Evolutionary conservation across 768 basidiomycete genomes (phyloP).

Genomic region (Pisolithus marmoratus): DNA sequence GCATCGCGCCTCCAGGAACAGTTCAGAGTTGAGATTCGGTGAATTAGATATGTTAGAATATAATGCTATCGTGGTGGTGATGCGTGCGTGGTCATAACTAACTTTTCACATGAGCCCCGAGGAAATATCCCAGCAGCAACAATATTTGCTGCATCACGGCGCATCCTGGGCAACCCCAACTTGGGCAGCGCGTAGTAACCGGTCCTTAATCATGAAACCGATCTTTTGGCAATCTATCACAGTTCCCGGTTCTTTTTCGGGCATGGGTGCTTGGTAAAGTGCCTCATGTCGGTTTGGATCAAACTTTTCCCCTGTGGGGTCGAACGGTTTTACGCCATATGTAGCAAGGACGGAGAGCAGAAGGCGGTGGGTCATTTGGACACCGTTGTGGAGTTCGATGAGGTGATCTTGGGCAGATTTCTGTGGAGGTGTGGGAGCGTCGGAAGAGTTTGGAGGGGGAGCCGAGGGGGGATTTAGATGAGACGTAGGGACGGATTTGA

Average conservation of each 20-base stretch:
- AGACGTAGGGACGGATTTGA: constrained; percentile 67
- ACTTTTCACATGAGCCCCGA: constrained; percentile 25
- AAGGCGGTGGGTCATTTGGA: constrained; percentile 87
- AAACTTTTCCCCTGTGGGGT: constrained; percentile 88
- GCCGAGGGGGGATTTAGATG: constrained; percentile 31
- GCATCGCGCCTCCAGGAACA: constrained; percentile 47
- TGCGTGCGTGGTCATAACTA: constrained; percentile 16
- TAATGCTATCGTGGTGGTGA: constrained; percentile 25
- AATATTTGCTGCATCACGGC: constrained; percentile 21
- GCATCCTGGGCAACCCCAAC: constrained; percentile 88
- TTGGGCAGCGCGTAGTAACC: constrained; percentile 90
- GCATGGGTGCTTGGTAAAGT: constrained; percentile 86
- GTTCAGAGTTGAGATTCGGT: constrained; percentile 86
- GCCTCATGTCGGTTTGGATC: constrained; percentile 97
- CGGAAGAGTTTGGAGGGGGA: constrained; percentile 24
- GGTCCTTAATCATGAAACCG: constrained; percentile 92
- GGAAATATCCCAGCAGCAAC: constrained; percentile 8
- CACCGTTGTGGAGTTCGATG: constrained; percentile 74
- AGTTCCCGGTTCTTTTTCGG: constrained; percentile 84
- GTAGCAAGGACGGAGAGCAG: constrained; percentile 87
- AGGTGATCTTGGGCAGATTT: constrained; percentile 59
- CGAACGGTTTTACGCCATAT: constrained; percentile 88
- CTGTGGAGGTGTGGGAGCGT: constrained; percentile 24
- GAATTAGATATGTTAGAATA: constrained; percentile 41
- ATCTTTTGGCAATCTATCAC: constrained; percentile 87